A percentile compares a stretch with the other conserved stretches of the same genome.
Conservation (phyloP, 768 basidiomycete genomes). For the Suillus subalutaceus region DNA sequence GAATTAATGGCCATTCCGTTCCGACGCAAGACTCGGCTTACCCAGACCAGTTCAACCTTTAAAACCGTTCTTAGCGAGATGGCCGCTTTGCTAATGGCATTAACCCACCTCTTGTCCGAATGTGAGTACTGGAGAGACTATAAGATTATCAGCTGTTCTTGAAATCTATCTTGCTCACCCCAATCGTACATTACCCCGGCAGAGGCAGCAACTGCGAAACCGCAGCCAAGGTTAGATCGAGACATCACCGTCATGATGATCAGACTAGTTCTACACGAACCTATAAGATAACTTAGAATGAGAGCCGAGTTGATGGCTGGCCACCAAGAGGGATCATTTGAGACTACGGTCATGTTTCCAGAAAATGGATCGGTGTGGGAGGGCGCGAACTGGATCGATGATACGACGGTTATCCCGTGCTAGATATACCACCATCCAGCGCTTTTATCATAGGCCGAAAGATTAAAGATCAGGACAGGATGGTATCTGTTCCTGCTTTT, state of each 20-base stretch:
- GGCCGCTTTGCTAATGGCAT: background rate
- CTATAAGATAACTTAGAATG: background rate
- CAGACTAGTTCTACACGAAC: background rate
- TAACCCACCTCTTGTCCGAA: background rate
- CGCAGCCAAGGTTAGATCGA: background rate
- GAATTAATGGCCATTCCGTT: too few relatives aligned
- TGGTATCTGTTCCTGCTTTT: background rate
- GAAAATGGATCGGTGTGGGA: background rate
- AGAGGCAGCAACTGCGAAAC: background rate
- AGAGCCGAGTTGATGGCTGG: background rate
- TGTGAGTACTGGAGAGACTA: background rate
- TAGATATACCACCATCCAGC: background rate
- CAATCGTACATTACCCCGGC: background rate
- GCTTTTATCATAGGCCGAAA: background rate
- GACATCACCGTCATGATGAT: too few relatives aligned
- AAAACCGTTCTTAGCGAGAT: background rate
- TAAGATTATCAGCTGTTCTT: background rate
- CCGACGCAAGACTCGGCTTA: too few relatives aligned
- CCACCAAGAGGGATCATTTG: background rate
- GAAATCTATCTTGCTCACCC: background rate
- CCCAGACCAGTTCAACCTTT: too few relatives aligned
- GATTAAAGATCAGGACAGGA: background rate
- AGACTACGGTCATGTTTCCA: too few relatives aligned
- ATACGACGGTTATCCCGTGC: background rate
- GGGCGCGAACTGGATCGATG: background rate